phyloP scores from a whole-genome alignment of 2,329 filamentous ascomycete genomes.

The Neofusicoccum cordaticola region DNA sequence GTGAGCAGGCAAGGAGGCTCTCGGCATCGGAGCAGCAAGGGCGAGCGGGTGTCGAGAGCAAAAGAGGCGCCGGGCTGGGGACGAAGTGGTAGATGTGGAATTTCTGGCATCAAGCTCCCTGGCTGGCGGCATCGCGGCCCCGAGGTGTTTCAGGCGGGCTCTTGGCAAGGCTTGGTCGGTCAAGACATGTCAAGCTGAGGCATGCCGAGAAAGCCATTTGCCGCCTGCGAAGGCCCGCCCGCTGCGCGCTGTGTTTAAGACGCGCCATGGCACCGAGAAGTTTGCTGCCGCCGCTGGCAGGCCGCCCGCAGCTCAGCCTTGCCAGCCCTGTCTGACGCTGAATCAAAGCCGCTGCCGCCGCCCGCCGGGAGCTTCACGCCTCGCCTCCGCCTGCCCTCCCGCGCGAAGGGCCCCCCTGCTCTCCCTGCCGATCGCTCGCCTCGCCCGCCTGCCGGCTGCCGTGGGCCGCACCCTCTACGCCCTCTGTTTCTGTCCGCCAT shows the following conservation, averaged over 20 bases:
- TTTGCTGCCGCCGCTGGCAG: neutral
- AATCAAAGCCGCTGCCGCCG: neutral
- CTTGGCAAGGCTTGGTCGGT: constrained; percentile 11
- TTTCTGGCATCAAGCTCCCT: neutral
- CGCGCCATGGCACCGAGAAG: neutral
- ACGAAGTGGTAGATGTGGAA: constrained; percentile 3
- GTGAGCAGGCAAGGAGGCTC: neutral
- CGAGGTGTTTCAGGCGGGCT: neutral
- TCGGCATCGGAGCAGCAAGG: neutral
- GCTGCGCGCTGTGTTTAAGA: neutral
- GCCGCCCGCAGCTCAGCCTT: neutral
- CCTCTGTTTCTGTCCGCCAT: neutral
- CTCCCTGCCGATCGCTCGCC: constrained; percentile 3
- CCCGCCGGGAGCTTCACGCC: neutral
- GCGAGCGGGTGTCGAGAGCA: neutral
- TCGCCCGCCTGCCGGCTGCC: neutral
- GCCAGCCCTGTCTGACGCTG: neutral
- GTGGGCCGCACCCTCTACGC: neutral
- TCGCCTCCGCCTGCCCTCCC: constrained; percentile 4
- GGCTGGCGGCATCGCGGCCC: neutral
- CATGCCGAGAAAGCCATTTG: neutral
- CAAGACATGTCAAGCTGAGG: constrained; percentile 8
- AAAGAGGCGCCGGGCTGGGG: neutral
- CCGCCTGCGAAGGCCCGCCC: neutral
- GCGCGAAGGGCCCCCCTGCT: neutral